phyloP scores from a whole-genome alignment of 1,284 basidiomycete genomes.

The Trichosporon sp. region DNA sequence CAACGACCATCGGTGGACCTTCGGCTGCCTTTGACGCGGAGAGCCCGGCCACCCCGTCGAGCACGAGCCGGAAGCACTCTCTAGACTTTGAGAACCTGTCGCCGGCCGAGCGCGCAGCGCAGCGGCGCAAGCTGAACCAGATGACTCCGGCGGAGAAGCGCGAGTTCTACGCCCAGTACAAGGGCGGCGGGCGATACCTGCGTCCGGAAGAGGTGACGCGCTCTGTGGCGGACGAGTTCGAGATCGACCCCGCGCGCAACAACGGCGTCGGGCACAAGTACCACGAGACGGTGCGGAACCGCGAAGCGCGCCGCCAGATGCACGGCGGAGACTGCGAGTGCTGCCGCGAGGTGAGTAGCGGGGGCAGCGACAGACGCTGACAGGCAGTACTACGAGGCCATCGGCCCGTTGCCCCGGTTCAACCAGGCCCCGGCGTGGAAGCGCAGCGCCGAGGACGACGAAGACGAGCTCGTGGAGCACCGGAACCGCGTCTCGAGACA shows the following conservation, averaged over 20 bases:
- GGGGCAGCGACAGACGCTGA: too few relatives aligned
- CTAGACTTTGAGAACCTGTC: constrained; percentile 29
- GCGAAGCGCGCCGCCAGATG: constrained; percentile 62
- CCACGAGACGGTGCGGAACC: constrained; percentile 69
- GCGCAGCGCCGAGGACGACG: constrained; percentile 12
- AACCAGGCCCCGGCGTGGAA: constrained; percentile 65
- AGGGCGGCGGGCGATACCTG: constrained; percentile 41
- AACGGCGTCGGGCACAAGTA: constrained; percentile 63
- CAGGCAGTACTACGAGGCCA: constrained; percentile 68
- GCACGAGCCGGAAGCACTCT: constrained; percentile 14
- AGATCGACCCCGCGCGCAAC: constrained; percentile 65
- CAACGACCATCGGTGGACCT: neutral
- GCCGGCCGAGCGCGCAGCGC: constrained; percentile 30
- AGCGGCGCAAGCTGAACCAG: constrained; percentile 28
- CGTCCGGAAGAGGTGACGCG: constrained; percentile 40
- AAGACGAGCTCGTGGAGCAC: constrained; percentile 55
- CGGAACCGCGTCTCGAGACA: constrained; percentile 74
- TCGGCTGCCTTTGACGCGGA: neutral
- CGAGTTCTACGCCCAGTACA: constrained; percentile 40
- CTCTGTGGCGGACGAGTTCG: constrained; percentile 62
- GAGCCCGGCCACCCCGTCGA: neutral
- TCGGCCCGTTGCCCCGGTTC: constrained; percentile 64
- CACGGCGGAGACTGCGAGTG: constrained; percentile 76
- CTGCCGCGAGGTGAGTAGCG: constrained; percentile 65
- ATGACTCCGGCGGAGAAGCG: constrained; percentile 30